Base-by-base conservation (phyloP, 2,329 filamentous ascomycete genomes). In the Fusarium sp. region DNA sequence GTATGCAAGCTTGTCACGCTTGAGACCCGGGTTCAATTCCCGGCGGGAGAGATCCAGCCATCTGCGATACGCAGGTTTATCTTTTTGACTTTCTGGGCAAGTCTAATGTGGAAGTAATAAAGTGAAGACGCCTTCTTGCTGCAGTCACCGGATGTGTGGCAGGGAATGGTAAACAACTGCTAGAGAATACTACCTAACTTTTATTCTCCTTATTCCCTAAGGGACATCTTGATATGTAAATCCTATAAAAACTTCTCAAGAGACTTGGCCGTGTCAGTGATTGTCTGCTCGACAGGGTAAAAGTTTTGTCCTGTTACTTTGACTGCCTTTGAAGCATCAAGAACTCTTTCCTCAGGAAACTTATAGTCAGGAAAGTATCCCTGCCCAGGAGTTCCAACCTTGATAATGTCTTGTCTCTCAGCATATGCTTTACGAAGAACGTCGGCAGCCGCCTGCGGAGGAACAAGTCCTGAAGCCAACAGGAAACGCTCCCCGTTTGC, bases 371-470 rank as follows among this genome's bases (percentile, higher is more conserved):
- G 42, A 18, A 44, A 38, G 24, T 78, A 78, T 17, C 73, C 76
- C 26, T 73, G 60, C 2, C 73, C 76, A 20, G 75, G 75, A 14
- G 49, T 64, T 6, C 76, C 76, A 20, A 24, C 48, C 49, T 78
- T 76, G 58, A 78, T 78, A 36, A 63, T 64, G 35, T 74, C 67
- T 22, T 62, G 45, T 20, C 74, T 72, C 9, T 69, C 48, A 9
- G 75, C 76, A 39, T 69, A 78, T 18, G 73, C 73, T 33, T 75
- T 60, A 2, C 76, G 76, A n/a, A 78, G 76, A 13, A 78, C 48
- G 44, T 78, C 75, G 2, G 76, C 76, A 14, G 75, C 76, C 4
- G 69, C 75, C 33, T 78, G 76, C 3, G 76, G 76, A 49, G 69
- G 63, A 0, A 78, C 70, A 13, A 74, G 11, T 17, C 76, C 76